Base-by-base conservation (phyloP, 2,329 filamentous ascomycete species). In the Setomelanomma holmii region DNA sequence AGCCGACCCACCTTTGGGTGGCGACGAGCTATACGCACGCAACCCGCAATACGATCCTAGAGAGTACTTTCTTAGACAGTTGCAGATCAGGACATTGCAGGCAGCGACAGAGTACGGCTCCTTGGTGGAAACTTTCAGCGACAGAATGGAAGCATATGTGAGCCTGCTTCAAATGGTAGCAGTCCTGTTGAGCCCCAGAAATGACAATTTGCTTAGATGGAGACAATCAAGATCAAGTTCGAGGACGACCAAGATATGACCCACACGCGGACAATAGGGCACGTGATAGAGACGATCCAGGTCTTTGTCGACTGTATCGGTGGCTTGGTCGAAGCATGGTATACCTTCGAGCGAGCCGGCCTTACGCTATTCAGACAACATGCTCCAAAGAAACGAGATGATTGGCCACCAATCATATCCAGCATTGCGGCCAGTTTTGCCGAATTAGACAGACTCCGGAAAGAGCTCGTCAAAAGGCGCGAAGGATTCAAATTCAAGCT, bases 71-170 rank as follows among this genome's bases (percentile, higher is more conserved):
- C 46, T 63, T 1, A n/a, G 30, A 2, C 56, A 56, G n/a, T 5
- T 61, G 4, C 47, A 59, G 1, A 21, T 36, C 5, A 43, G 60
- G 21, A 35, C 56, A 6, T 17, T 33, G 5, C 61, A 61, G 42
- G 51, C 55, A 3, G 45, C 49, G 5, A 48, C 42, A 4, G 56
- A 62, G 33, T 64, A 58, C 35, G 38, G 47, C 12, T 45, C 59
- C 4, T 45, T 64, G 6, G 45, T 64, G 2, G 55, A 58, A 16
- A 61, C 56, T 0, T 62, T 60, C 34, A 53, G 51, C 38, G 51
- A 53, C 16, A 47, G 61, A 11, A 62, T 62, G 55, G 55, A 64
- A 40, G 38, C 45, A 24, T 64, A 64, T 49, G 61, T 64, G 40
- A 53, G 56, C 27, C 3, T 30, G 27, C 27, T 30, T 30, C n/a